Conservation (phyloP, 768 basidiomycete species). For the Boletellus emodensis region DNA sequence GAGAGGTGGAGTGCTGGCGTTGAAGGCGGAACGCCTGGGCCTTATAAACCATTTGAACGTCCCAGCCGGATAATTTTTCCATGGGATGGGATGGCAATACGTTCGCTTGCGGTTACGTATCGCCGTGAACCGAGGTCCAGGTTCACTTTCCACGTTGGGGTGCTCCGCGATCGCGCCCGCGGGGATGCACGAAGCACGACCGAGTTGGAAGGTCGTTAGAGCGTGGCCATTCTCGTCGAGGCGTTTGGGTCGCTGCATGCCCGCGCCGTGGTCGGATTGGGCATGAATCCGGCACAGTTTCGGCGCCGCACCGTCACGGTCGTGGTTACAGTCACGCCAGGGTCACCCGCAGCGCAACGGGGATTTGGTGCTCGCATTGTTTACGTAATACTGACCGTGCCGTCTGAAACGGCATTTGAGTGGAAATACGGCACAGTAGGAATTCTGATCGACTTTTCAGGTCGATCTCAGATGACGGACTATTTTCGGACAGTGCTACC, state of each 20-base stretch:
- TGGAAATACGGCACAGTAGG: conserved; percentile 13
- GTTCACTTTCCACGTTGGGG: too few species aligned
- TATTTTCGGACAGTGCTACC: too few species aligned
- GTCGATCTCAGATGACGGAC: too few species aligned
- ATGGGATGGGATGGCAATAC: neutral
- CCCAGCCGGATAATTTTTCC: conserved; percentile 12
- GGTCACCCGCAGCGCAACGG: conserved; percentile 3
- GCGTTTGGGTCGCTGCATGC: neutral
- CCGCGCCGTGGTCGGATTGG: conserved; percentile 7
- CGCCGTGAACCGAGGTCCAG: neutral
- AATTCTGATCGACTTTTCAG: too few species aligned
- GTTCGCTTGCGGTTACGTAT: conserved; percentile 19
- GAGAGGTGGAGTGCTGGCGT: neutral
- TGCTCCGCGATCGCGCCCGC: too few species aligned
- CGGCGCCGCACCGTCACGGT: conserved; percentile 4
- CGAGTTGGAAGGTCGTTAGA: conserved; percentile 5
- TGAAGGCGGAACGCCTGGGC: neutral
- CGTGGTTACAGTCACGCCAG: conserved; percentile 2
- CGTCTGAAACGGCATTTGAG: conserved; percentile 21
- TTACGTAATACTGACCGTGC: too few species aligned
- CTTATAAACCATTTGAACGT: conserved; percentile 21
- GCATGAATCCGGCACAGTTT: neutral
- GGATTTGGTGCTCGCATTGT: too few species aligned
- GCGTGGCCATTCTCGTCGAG: too few species aligned
- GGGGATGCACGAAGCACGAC: neutral